phyloP scores from a whole-genome alignment of 2,329 filamentous ascomycete species.

The Diaporthe citri region DNA sequence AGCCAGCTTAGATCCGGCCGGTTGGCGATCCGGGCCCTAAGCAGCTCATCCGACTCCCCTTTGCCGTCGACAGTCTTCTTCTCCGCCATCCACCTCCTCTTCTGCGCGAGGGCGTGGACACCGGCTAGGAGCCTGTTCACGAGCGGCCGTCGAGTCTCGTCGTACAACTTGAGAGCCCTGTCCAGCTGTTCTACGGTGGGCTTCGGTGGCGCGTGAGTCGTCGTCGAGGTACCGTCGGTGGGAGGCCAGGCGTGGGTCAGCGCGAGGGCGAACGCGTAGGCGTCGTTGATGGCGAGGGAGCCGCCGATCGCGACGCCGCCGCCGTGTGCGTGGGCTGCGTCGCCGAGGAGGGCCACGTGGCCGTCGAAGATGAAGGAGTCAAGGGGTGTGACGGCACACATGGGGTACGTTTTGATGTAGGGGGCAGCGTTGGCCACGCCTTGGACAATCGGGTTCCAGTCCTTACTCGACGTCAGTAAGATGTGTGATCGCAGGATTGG shows the following conservation, averaged over 20 bases:
- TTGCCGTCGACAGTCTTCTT: background rate
- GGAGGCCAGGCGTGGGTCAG: constrained; percentile 38
- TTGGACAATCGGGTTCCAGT: constrained; percentile 53
- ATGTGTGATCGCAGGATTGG: no score
- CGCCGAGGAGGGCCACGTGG: constrained; percentile 50
- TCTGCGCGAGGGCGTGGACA: constrained; percentile 47
- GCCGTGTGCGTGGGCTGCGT: constrained; percentile 55
- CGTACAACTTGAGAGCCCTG: constrained; percentile 48
- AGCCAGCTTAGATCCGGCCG: constrained; percentile 57
- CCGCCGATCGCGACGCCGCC: constrained; percentile 54
- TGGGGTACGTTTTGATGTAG: constrained; percentile 49
- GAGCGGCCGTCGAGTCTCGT: constrained; percentile 50
- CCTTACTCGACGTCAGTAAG: constrained; percentile 35
- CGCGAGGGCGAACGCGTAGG: constrained; percentile 49
- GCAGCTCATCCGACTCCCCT: constrained; percentile 52
- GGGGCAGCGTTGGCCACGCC: constrained; percentile 50
- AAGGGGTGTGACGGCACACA: constrained; percentile 48
- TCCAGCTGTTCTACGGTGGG: background rate
- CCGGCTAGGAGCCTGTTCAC: constrained; percentile 47
- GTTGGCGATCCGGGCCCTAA: constrained; percentile 52
- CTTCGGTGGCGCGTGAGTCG: background rate
- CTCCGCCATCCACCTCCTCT: constrained; percentile 23
- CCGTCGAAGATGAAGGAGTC: constrained; percentile 48
- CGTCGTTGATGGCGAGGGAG: constrained; percentile 55
- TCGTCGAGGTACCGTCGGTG: background rate